Evolutionary conservation across 2,329 filamentous ascomycete species (phyloP), one percentile per base, ranked within the genome.

Genomic region (Amesomyces nigricolor): DNA sequence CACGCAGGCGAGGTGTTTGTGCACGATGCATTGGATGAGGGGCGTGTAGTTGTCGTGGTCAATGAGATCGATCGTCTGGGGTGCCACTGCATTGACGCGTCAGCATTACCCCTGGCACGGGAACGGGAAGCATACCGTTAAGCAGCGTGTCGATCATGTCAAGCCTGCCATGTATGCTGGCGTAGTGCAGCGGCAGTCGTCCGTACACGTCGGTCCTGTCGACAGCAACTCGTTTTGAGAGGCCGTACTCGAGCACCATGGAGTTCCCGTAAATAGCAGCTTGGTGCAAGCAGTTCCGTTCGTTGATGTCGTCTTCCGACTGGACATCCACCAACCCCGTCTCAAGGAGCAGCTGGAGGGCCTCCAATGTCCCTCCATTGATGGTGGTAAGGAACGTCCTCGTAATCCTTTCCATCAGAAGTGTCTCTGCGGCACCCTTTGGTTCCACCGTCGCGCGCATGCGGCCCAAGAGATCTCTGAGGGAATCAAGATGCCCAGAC

Each of bases 41-140:
- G 94, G 91, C 0, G 92, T 97, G 70, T 96, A 99, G 71, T 96
- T 96, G 73, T 99, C 92, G 67, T 97, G 89, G 66, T 99, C 94
- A 67, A 91, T 91, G 40, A 87, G 77, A 67, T 97, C 85, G 58
- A 97, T 87, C 0, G 90, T 96, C 17, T 82, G 77, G 4, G 83
- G 81, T 46, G 87, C 85, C 19, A 82, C 82, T 84, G 54, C n/a
- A 43, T 9, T 22, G 16, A 38, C 17, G 19, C 11, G 50, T 58
- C 32, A 59, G 53, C 32, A 9, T 38, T 46, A 38, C 5, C 32
- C 19, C 2, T 17, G n/a, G 14, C 5, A 26, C 48, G 16, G 16
- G 29, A 2, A 7, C 26, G 17, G 10, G 51, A 44, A n/a, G 6
- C 56, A 17, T 72, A 84, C 82, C 82, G 60, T 79, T 74, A 49